Evolutionary conservation across 2,329 filamentous ascomycete species (phyloP).

Genomic region (Botryotinia globosa): DNA sequence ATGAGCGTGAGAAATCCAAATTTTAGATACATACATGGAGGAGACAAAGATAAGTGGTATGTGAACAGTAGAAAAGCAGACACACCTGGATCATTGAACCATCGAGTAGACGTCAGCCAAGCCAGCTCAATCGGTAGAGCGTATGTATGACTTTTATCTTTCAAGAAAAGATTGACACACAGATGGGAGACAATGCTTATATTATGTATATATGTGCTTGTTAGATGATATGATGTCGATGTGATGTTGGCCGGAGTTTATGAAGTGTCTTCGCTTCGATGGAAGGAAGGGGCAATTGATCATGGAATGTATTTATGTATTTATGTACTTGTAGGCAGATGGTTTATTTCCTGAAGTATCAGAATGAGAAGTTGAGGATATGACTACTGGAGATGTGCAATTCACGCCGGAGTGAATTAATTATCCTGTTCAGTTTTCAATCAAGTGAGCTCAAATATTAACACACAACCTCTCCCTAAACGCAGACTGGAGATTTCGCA

Average conservation of each 20-base stretch:
- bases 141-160: slow-evolving; percentile 36
- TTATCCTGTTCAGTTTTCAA: background rate
- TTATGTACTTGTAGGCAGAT: background rate
- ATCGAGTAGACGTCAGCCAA: slow-evolving; percentile 20
- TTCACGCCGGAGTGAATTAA: background rate
- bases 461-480: background rate
- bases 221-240: background rate
- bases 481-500: background rate
- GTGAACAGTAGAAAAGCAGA: background rate
- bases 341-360: background rate
- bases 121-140: slow-evolving; percentile 38
- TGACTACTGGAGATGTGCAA: background rate
- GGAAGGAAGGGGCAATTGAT: background rate
- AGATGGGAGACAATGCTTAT: background rate
- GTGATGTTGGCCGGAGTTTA: background rate
- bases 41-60: background rate
- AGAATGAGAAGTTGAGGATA: background rate
- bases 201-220: background rate
- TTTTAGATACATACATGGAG: background rate
- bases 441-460: background rate
- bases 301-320: background rate
- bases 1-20: background rate
- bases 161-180: background rate
- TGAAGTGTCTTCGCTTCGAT: background rate
- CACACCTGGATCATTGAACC: background rate